A percentile compares a stretch with the other conserved stretches of the same genome.
phyloP scores from a whole-genome alignment of 2,329 filamentous ascomycete genomes.

The Beauveria australis region DNA sequence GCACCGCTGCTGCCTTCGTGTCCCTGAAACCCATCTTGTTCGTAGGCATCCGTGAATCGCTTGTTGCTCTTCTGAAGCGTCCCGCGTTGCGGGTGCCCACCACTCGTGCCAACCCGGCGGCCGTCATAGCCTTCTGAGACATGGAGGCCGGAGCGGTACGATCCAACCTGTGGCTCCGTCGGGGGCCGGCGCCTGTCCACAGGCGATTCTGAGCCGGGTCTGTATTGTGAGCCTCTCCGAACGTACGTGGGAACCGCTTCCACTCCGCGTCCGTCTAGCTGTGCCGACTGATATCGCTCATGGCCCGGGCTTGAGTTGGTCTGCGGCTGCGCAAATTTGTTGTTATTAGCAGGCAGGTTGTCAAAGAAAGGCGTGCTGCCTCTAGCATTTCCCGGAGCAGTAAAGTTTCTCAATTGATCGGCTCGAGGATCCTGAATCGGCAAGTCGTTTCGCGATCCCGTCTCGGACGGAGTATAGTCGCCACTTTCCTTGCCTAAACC shows the following conservation, averaged over 20 bases:
- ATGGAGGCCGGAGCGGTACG: conserved; percentile 34
- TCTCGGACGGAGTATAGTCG: conserved; percentile 35
- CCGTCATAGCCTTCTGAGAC: conserved; percentile 36
- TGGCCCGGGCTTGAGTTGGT: conserved; percentile 28
- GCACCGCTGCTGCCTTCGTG: conserved; percentile 79
- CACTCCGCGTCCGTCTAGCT: conserved; percentile 31
- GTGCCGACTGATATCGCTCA: conserved; percentile 32
- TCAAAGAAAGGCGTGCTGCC: conserved; percentile 33
- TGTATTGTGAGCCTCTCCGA: conserved; percentile 35
- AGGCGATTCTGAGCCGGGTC: conserved; percentile 47
- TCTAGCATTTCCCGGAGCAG: conserved; percentile 26
- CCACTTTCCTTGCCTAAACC: conserved; percentile 49
- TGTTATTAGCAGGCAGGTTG: conserved; percentile 15
- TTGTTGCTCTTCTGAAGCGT: conserved; percentile 79
- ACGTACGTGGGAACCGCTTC: conserved; percentile 40
- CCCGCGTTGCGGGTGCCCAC: conserved; percentile 35
- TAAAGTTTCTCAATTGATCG: conserved; percentile 24
- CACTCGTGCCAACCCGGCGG: conserved; percentile 28
- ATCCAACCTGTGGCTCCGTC: conserved; percentile 30
- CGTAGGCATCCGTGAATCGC: conserved; percentile 83
- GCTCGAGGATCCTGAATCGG: conserved; percentile 39
- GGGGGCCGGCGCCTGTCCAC: conserved; percentile 38
- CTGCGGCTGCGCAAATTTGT: neutral
- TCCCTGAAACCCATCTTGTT: conserved; percentile 57
- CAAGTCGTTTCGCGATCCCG: conserved; percentile 44